Percentiles rank a stretch among this genome's conserved stretches.
phyloP scores from a whole-genome alignment of 2,329 filamentous ascomycete genomes.

The Leptographium radiaticola region DNA sequence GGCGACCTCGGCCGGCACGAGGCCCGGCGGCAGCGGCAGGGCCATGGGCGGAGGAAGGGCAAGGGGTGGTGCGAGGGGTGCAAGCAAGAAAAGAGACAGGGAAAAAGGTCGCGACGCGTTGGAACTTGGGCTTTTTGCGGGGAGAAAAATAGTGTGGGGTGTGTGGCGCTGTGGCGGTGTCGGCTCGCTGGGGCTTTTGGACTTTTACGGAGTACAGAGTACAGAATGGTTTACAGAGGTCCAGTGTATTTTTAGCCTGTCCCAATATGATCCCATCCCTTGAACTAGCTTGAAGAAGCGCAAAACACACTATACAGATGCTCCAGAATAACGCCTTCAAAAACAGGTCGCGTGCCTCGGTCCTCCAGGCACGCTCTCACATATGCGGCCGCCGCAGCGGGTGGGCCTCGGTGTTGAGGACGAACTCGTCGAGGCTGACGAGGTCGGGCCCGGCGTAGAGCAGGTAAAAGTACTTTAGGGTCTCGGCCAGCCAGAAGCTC shows the following conservation, averaged over 20 bases:
- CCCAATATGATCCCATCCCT: no score
- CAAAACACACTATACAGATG: neutral
- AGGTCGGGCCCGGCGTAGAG: constrained; percentile 52
- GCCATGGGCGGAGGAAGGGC: constrained; percentile 27
- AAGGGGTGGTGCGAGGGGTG: neutral
- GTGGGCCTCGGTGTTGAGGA: constrained; percentile 48
- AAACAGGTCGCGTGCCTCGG: neutral
- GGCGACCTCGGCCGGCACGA: constrained; percentile 77
- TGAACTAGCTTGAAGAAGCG: neutral
- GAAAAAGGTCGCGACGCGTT: neutral
- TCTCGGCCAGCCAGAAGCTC: constrained; percentile 64
- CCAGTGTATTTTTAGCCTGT: no score
- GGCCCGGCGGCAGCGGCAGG: constrained; percentile 34
- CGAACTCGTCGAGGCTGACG: constrained; percentile 57
- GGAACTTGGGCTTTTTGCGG: neutral
- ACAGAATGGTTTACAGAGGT: no score
- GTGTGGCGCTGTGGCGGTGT: neutral
- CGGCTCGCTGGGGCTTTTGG: no score
- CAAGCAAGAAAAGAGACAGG: neutral
- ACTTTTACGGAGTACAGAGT: no score
- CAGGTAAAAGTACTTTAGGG: constrained; percentile 66
- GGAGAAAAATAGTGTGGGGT: neutral
- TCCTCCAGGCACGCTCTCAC: neutral
- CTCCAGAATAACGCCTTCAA: neutral
- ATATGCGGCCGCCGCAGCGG: constrained; percentile 17